These are phyloP conservation scores for Termitomyces sp. DNA, from an alignment of 768 basidiomycete species.

Conservation along the genomic window DNA sequence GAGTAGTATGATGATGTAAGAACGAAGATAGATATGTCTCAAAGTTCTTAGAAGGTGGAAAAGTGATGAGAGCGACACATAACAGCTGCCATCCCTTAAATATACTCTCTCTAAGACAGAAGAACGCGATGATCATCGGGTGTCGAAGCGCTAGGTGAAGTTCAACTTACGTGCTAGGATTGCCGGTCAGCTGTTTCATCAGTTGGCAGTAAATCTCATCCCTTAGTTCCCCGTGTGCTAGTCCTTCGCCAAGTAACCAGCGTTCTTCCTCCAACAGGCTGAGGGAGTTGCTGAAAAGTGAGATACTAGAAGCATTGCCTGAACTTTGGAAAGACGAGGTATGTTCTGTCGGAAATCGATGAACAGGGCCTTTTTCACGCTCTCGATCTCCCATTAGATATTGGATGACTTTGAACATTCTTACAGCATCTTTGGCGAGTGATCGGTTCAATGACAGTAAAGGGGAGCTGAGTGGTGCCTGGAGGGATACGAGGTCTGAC, in stretches of 20 bases:
- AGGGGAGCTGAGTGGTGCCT: constrained; percentile 66
- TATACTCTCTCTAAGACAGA: constrained; percentile 52
- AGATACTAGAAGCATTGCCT: constrained; percentile 41
- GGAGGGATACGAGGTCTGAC: background rate
- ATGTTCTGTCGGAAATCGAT: constrained; percentile 39
- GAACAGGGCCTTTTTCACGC: constrained; percentile 51
- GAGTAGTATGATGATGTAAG: constrained; percentile 60
- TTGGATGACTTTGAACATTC: constrained; percentile 85
- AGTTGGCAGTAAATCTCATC: constrained; percentile 94
- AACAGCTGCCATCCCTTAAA: constrained; percentile 94
- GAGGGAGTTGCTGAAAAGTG: constrained; percentile 28
- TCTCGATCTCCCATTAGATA: constrained; percentile 92
- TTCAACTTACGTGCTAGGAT: constrained; percentile 65
- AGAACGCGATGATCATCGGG: constrained; percentile 2
- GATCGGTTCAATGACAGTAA: constrained; percentile 64
- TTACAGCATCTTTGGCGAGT: constrained; percentile 73
- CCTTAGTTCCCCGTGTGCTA: constrained; percentile 75
- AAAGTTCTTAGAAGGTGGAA: constrained; percentile 91
- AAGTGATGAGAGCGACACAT: constrained; percentile 86
- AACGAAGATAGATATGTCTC: constrained; percentile 81
- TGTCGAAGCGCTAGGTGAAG: background rate
- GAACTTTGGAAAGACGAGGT: constrained; percentile 38
- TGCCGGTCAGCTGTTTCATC: constrained; percentile 85
- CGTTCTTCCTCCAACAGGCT: constrained; percentile 77
- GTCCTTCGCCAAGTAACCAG: constrained; percentile 78